A percentile compares a stretch with the other conserved stretches of the same genome.
Conservation (phyloP, 345 rosid species). For the Lumnitzera racemosa region DNA sequence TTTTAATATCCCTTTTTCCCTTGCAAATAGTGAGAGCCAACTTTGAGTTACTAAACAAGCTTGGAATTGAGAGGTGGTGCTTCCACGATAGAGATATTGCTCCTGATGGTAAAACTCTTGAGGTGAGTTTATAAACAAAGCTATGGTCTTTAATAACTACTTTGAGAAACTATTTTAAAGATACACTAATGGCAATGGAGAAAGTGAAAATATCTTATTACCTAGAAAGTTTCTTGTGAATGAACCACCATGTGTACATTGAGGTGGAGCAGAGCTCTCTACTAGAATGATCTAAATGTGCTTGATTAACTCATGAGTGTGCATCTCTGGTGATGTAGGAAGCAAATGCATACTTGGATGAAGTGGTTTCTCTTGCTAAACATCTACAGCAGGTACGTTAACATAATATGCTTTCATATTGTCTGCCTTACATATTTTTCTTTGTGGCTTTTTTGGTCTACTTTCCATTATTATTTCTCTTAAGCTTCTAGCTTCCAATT, state of each 20-base stretch:
- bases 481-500: no score
- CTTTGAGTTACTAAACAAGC: constrained; percentile 86
- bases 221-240: no score
- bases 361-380: constrained; percentile 85
- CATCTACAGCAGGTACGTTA: constrained; percentile 60
- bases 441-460: background rate
- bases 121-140: constrained; percentile 34
- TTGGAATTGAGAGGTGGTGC: constrained; percentile 94
- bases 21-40: constrained; percentile 81
- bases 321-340: constrained; percentile 35
- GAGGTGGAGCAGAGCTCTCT: no score
- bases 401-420: background rate
- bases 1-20: constrained; percentile 1
- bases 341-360: constrained; percentile 81
- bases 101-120: constrained; percentile 67
- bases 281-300: no score
- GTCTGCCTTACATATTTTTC: background rate
- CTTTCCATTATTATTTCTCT: background rate
- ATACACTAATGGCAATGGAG: no score
- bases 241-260: no score
- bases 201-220: no score
- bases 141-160: background rate
- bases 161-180: no score
- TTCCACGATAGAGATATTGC: constrained; percentile 98
- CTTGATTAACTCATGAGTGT: no score